Evolutionary conservation across 2,329 filamentous ascomycete genomes (phyloP).

Genomic region (Venturia asperata): DNA sequence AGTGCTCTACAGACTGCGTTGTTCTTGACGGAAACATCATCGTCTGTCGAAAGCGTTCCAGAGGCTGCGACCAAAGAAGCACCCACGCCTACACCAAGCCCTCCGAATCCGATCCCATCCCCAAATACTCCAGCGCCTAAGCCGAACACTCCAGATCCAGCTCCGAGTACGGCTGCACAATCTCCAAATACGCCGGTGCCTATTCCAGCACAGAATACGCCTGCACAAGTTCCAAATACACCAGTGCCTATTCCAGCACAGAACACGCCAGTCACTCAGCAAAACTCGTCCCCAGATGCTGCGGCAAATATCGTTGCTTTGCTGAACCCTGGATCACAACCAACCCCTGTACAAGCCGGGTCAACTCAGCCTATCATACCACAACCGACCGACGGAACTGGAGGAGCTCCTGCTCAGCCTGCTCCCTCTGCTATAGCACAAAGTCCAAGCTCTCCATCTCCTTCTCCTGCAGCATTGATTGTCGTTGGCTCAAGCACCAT

Average conservation of each 20-base stretch:
- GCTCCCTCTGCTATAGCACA: neutral
- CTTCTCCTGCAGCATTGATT: neutral
- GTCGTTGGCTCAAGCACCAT: neutral
- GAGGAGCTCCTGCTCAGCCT: neutral
- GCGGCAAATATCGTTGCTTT: neutral
- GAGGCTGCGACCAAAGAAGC: neutral
- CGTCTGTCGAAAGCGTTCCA: neutral
- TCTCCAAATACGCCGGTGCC: neutral
- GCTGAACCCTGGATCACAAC: neutral
- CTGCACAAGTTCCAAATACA: neutral
- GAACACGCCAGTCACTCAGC: neutral
- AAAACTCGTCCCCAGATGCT: neutral
- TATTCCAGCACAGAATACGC: neutral
- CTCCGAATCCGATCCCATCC: neutral
- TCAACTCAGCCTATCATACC: neutral
- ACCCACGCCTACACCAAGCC: neutral
- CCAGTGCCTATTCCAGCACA: neutral
- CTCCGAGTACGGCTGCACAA: neutral
- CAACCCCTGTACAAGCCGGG: neutral
- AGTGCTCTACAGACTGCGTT: neutral
- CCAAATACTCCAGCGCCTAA: constrained; percentile 2
- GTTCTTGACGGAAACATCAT: constrained; percentile 11
- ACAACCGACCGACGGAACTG: neutral
- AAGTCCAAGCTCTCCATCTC: neutral
- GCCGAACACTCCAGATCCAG: neutral